These are phyloP conservation scores for Adansonia madagascariensis DNA, from an alignment of 441 rosid species.

Conservation along the genomic window DNA sequence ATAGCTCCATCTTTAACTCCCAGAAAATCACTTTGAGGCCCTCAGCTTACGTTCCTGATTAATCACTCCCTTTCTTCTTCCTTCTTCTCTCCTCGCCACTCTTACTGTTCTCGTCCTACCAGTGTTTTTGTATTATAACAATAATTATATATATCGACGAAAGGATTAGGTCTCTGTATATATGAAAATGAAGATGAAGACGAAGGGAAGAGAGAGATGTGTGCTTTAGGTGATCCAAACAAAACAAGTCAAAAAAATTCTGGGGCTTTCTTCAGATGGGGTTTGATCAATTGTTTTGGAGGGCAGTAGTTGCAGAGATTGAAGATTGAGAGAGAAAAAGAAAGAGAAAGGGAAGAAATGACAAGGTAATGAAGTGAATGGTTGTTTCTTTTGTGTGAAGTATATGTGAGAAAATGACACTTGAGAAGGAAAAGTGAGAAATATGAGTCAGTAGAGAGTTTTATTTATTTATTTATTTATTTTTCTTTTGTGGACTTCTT, in stretches of 20 bases:
- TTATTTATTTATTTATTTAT: not conserved
- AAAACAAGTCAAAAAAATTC: not conserved
- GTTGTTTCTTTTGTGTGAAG: constrained; percentile 91
- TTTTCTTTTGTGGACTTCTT: constrained; percentile 54
- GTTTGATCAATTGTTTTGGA: constrained; percentile 36
- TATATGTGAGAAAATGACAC: constrained; percentile 98
- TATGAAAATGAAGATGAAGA: not conserved
- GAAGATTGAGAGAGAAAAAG: constrained; percentile 34
- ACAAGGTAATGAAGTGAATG: constrained; percentile 78
- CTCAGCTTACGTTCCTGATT: not conserved
- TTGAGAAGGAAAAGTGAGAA: constrained; percentile 40
- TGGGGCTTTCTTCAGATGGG: constrained; percentile 14
- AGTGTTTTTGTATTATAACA: not conserved
- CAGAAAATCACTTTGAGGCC: not conserved
- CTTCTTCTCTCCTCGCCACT: constrained; percentile 15
- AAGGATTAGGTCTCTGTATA: constrained; percentile 8
- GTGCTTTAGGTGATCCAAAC: constrained; percentile 24
- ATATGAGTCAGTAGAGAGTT: not conserved
- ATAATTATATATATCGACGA: not conserved
- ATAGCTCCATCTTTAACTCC: constrained; percentile 68
- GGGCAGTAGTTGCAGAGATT: constrained; percentile 45
- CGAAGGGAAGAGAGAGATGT: not conserved
- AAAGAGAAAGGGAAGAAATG: constrained; percentile 40
- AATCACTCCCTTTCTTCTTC: not conserved
- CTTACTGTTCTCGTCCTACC: not conserved